Conservation (phyloP, 768 basidiomycete genomes). For the Mycena belliarum region DNA sequence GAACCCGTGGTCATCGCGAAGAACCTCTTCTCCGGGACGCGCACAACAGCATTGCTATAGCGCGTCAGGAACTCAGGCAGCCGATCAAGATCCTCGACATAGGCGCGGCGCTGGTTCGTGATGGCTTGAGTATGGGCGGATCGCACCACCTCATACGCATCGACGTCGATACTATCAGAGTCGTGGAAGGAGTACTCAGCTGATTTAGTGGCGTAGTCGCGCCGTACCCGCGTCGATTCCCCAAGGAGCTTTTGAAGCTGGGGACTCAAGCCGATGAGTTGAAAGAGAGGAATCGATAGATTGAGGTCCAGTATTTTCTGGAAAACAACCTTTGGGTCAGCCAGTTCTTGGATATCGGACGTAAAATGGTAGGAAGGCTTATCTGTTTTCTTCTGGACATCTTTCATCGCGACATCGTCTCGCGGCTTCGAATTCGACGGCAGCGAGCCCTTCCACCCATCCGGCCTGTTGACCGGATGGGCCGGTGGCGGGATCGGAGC, state of each 20-base stretch:
- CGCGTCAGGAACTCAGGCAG: not conserved
- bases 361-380: slow-evolving; percentile 8
- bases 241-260: slow-evolving; percentile 7
- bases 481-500: not conserved
- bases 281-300: not conserved
- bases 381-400: not conserved
- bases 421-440: not conserved
- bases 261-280: slow-evolving; percentile 2
- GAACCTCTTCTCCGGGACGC: not conserved
- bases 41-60: slow-evolving; percentile 1
- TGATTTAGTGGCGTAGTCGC: slow-evolving; percentile 2
- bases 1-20: slow-evolving; percentile 5
- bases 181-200: slow-evolving; percentile 2
- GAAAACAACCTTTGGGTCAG: not conserved
- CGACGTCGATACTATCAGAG: not conserved
- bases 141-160: not conserved
- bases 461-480: slow-evolving; percentile 5
- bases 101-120: not conserved
- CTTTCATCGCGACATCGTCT: slow-evolving; percentile 4
- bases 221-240: not conserved
- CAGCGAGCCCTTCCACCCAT: slow-evolving; percentile 3
- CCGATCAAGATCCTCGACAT: not conserved
- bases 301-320: not conserved
- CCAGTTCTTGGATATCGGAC: slow-evolving; percentile 2
- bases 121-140: not conserved